Evolutionary conservation across 768 basidiomycete species (phyloP).

Genomic region (Boletus rubescentipes): DNA sequence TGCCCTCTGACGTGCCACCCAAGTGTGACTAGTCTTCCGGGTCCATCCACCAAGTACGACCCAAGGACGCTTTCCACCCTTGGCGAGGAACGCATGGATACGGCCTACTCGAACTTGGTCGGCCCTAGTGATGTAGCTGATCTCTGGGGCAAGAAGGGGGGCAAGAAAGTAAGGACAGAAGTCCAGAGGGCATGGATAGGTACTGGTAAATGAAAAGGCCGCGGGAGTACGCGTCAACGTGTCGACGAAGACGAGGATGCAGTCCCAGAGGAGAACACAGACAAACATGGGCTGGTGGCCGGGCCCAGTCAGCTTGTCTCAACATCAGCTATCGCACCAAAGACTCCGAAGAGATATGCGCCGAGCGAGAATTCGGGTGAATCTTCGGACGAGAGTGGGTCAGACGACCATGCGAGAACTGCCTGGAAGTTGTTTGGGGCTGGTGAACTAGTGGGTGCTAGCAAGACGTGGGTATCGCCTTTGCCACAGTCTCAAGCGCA

Average conservation of each 20-base stretch:
- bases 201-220: conserved; percentile 28
- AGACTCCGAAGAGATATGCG: background rate
- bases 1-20: conserved; percentile 19
- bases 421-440: conserved; percentile 56
- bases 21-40: conserved; percentile 18
- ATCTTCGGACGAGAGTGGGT: conserved; percentile 42
- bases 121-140: conserved; percentile 51
- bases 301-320: background rate
- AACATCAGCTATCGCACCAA: background rate
- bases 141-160: conserved; percentile 55
- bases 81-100: conserved; percentile 40
- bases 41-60: conserved; percentile 15
- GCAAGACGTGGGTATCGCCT: conserved; percentile 19
- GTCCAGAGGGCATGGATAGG: conserved; percentile 46
- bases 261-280: background rate
- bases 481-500: conserved; percentile 10
- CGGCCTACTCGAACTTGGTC: conserved; percentile 64
- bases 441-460: conserved; percentile 24
- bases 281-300: background rate
- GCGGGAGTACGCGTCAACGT: conserved; percentile 36
- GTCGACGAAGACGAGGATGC: conserved; percentile 11
- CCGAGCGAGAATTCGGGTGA: conserved; percentile 44
- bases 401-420: conserved; percentile 50
- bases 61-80: background rate
- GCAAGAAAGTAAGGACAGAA: conserved; percentile 43